These are phyloP conservation scores for Lavandula angustifolia DNA, from an alignment of 257 asterid genomes.

Conservation along the genomic window DNA sequence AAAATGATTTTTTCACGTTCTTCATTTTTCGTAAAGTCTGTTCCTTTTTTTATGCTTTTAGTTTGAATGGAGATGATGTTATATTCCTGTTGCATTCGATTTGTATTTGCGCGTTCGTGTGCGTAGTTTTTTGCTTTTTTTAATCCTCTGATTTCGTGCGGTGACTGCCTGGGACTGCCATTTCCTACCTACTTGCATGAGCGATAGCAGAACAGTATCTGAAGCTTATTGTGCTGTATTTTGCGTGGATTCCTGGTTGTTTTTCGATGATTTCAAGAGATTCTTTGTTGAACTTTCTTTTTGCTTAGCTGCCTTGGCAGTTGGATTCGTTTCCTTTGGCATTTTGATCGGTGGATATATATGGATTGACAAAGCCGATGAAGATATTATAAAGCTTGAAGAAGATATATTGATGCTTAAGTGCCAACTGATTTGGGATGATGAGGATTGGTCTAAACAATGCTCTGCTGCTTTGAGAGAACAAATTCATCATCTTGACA, in stretches of 20 bases:
- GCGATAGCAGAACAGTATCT: conserved; percentile 6
- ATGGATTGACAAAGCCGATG: conserved; percentile 49
- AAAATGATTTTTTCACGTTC: background rate
- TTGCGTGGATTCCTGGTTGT: background rate
- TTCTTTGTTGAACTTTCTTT: background rate
- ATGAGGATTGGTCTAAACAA: conserved; percentile 45
- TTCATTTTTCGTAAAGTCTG: background rate
- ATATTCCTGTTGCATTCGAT: conserved; percentile 14
- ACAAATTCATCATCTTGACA: conserved; percentile 40
- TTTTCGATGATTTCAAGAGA: conserved; percentile 9
- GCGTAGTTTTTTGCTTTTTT: background rate
- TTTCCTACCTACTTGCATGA: conserved; percentile 26
- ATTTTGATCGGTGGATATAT: conserved; percentile 15
- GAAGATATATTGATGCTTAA: conserved; percentile 51
- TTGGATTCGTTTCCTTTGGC: background rate
- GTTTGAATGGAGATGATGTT: background rate
- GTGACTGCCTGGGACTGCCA: background rate
- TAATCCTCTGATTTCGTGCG: conserved; percentile 3
- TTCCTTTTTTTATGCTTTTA: background rate
- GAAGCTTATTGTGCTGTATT: conserved; percentile 16
- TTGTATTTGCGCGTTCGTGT: background rate
- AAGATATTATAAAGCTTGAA: conserved; percentile 50
- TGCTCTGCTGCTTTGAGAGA: conserved; percentile 41
- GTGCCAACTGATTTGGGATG: conserved; percentile 45
- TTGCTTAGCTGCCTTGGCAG: background rate